Percentiles rank a stretch among this genome's conserved stretches.
These are phyloP conservation scores for Lyophyllum atratum DNA, from an alignment of 768 basidiomycete genomes.

Conservation along the genomic window DNA sequence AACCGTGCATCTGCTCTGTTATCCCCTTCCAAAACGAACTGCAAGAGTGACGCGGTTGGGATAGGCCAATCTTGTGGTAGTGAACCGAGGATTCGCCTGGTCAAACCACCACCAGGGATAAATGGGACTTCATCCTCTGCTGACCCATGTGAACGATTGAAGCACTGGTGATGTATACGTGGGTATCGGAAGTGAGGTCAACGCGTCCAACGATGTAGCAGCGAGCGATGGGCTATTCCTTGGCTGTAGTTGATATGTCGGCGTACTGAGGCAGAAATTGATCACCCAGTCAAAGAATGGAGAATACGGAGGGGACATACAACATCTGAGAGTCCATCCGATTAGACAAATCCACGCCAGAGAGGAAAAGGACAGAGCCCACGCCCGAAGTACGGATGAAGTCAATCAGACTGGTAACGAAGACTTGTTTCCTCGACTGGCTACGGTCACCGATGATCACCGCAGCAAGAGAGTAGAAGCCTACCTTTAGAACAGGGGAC, in stretches of 20 bases:
- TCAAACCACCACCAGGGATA: conserved; percentile 79
- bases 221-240: conserved; percentile 43
- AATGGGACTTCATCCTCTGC: conserved; percentile 52
- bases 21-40: conserved; percentile 83
- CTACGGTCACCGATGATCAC: not conserved
- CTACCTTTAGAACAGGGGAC: conserved; percentile 78
- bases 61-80: conserved; percentile 51
- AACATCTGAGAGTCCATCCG: conserved; percentile 78
- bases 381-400: conserved; percentile 57
- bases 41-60: conserved; percentile 61
- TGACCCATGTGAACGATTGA: conserved; percentile 28
- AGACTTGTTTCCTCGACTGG: conserved; percentile 70
- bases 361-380: conserved; percentile 60
- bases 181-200: conserved; percentile 52
- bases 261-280: conserved; percentile 44
- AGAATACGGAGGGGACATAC: conserved; percentile 40
- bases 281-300: not conserved
- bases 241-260: conserved; percentile 61
- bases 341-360: conserved; percentile 75
- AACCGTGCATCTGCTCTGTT: conserved; percentile 72
- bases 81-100: conserved; percentile 63
- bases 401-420: conserved; percentile 54
- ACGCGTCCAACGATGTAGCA: conserved; percentile 42
- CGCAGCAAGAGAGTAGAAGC: not conserved
- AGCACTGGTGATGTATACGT: conserved; percentile 51